Conservation (phyloP, 2,329 filamentous ascomycete genomes). For the Fusarium sp. region DNA sequence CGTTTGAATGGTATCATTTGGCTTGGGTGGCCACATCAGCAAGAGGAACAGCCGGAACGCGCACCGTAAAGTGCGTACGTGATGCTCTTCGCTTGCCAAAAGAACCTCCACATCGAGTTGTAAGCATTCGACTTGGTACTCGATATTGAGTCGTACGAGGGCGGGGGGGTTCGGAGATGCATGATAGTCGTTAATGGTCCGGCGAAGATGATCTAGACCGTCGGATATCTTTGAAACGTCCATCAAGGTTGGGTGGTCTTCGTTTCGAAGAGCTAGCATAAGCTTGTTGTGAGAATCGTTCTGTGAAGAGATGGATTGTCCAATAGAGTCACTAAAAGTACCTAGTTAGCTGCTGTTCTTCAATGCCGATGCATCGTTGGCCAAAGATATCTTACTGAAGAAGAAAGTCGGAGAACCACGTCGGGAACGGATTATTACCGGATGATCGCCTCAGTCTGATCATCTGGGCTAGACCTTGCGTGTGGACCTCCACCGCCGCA, state of each 20-base stretch:
- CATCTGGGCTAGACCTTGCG: slow-evolving; percentile 35
- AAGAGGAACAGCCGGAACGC: slow-evolving; percentile 30
- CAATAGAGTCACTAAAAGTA: slow-evolving; percentile 27
- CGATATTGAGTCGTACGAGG: not conserved
- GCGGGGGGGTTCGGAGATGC: not conserved
- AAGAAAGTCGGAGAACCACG: slow-evolving; percentile 32
- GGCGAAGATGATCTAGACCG: not conserved
- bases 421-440: slow-evolving; percentile 11
- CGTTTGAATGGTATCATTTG: not conserved
- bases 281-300: slow-evolving; percentile 25
- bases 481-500: slow-evolving; percentile 26
- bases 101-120: slow-evolving; percentile 22
- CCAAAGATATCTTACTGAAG: slow-evolving; percentile 14
- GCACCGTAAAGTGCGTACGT: slow-evolving; percentile 26
- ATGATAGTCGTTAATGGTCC: slow-evolving; percentile 8
- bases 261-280: slow-evolving; percentile 27
- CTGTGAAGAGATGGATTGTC: slow-evolving; percentile 9
- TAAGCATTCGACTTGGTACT: slow-evolving; percentile 12
- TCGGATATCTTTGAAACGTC: slow-evolving; percentile 17
- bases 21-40: slow-evolving; percentile 22
- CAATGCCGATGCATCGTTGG: not conserved
- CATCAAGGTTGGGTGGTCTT: not conserved
- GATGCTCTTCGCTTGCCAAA: slow-evolving; percentile 13
- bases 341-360: not conserved
- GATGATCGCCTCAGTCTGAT: slow-evolving; percentile 18